Evolutionary conservation across 768 basidiomycete genomes (phyloP).

Genomic region (Guyanaporus albipodus): DNA sequence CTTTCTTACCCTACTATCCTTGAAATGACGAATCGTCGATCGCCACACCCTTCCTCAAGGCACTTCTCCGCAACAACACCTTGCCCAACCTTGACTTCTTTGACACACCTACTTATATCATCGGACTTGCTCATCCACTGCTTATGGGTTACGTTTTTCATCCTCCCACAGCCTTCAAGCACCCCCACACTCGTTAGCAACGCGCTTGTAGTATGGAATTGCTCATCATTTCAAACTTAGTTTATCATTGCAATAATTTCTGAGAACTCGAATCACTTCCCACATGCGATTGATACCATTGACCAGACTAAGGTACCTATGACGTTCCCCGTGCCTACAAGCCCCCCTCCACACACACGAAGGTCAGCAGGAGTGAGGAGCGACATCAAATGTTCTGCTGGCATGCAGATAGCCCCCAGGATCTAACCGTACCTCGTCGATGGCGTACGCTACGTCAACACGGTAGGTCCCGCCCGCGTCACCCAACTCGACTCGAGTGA

Average conservation of each 20-base stretch:
- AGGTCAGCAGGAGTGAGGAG: constrained; percentile 1
- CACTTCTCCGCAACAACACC: no score
- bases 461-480: constrained; percentile 41
- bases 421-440: constrained; percentile 56
- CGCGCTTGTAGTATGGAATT: constrained; percentile 25
- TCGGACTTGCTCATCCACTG: constrained; percentile 13
- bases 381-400: constrained; percentile 15
- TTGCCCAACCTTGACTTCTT: background rate
- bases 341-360: background rate
- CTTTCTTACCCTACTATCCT: constrained; percentile 7
- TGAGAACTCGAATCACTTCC: constrained; percentile 12
- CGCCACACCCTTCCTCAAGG: constrained; percentile 2
- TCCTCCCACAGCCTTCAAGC: constrained; percentile 5
- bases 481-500: constrained; percentile 43
- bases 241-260: constrained; percentile 22
- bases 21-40: constrained; percentile 14
- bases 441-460: constrained; percentile 46
- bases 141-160: constrained; percentile 6
- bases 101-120: constrained; percentile 18
- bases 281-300: constrained; percentile 12
- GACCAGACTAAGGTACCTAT: no score
- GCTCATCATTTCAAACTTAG: constrained; percentile 18
- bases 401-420: constrained; percentile 31
- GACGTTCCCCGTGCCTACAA: background rate
- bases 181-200: constrained; percentile 22